Base-by-base conservation (phyloP, 768 basidiomycete genomes). In the Kondoa malvinella region DNA sequence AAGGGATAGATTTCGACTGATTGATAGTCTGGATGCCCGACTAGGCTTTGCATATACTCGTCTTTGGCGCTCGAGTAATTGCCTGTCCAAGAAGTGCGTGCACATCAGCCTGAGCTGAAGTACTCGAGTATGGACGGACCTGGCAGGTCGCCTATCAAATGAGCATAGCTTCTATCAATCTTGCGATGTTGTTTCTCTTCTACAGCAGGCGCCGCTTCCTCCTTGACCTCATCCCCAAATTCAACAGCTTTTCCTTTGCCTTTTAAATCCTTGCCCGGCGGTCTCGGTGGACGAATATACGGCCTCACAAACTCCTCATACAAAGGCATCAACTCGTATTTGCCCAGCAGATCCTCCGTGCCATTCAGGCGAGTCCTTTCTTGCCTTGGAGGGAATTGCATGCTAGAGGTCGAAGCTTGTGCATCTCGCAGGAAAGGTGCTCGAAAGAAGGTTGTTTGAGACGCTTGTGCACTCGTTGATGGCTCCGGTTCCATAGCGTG, bases 231-330 rank as follows among this genome's bases (percentile, higher is more conserved):
- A 29, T 60, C 25, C 34, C 33, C 60, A 27, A 31, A 8, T 4
- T 68, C 65, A 40, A 33, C 33, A 15, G 68, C 69, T n/a, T 59
- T 30, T 15, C 66, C 69, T 67, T 69, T 69, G 2, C 65, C 65
- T 34, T 69, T 69, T n/a, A n/a, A n/a, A 33, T 34, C 33, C 66
- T 66, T 64, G 68, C 27, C 4, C 21, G 25, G 62, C 15, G 4
- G 27, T 21, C 15, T 16, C 3, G 63, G 3, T 0, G 62, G 57
- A 34, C 61, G 59, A 27, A 73, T 61, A 65, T 72, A 74, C 1
- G 72, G 73, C 3, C 71, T 59, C 16, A 73, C 65, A 56, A 68
- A 72, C n/a, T 69, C 69, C 57, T 74, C 69, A 69, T 74, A 74
- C 21, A 66, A 8, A 3, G 61, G 34, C 1, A 26, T 40, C 58